Conservation (phyloP, 768 basidiomycete species). For the Lactifluus pinguis region DNA sequence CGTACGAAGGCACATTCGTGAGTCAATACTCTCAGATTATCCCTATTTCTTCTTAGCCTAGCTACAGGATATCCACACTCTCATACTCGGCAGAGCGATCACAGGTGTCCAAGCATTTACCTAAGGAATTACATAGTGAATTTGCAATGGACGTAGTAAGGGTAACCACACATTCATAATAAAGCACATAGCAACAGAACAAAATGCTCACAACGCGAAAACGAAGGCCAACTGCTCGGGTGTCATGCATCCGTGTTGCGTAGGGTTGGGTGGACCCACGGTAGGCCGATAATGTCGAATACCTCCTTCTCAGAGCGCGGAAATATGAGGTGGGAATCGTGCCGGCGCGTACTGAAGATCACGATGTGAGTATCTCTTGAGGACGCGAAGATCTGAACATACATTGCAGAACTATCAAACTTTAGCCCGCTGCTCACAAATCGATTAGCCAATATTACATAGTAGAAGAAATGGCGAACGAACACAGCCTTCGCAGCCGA, state of each 20-base stretch:
- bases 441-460: not conserved
- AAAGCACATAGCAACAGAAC: not conserved
- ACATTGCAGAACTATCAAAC: constrained; percentile 53
- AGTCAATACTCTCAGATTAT: not conserved
- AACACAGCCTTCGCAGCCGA: constrained; percentile 60
- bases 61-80: constrained; percentile 73
- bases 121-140: not conserved
- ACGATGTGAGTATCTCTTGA: not conserved
- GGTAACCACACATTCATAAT: not conserved
- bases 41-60: constrained; percentile 13
- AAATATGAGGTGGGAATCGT: constrained; percentile 50
- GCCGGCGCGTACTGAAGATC: constrained; percentile 43
- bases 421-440: constrained; percentile 51
- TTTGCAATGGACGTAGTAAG: not conserved
- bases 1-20: constrained; percentile 68
- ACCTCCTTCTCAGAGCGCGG: constrained; percentile 64
- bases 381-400: not conserved
- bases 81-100: constrained; percentile 89
- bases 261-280: constrained; percentile 61
- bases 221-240: constrained; percentile 24
- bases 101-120: constrained; percentile 85
- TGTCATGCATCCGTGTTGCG: constrained; percentile 63
- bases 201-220: not conserved
- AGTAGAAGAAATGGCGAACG: constrained; percentile 5
- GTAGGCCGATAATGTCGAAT: constrained; percentile 59